Conservation (phyloP, 805 yeast genomes). For the Yamadazyma akitaensis region DNA sequence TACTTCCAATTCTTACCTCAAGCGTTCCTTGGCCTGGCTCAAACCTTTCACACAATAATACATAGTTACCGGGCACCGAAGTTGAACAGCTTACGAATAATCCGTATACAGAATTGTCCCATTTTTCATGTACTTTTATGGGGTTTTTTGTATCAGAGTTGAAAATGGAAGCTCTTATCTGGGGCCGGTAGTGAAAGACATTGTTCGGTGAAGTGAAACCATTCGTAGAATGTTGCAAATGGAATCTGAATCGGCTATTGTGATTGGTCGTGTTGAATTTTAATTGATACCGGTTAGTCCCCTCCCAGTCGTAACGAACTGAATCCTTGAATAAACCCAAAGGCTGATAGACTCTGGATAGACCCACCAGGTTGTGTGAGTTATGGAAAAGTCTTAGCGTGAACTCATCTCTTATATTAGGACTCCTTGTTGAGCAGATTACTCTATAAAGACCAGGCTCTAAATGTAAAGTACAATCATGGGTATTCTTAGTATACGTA, state of each 20-base stretch:
- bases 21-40: constrained; percentile 44
- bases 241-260: constrained; percentile 22
- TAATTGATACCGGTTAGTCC: constrained; percentile 37
- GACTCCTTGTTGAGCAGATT: constrained; percentile 45
- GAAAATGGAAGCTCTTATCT: constrained; percentile 45
- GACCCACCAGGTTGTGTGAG: neutral
- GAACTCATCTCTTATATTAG: constrained; percentile 26
- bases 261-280: constrained; percentile 21
- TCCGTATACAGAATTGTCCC: constrained; percentile 45
- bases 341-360: constrained; percentile 18
- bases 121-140: constrained; percentile 31
- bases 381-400: constrained; percentile 17
- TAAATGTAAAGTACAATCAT: constrained; percentile 18
- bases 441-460: constrained; percentile 41
- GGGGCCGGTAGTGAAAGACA: constrained; percentile 40
- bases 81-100: constrained; percentile 33
- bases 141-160: constrained; percentile 24
- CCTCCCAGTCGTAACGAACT: constrained; percentile 34
- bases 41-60: constrained; percentile 47
- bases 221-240: constrained; percentile 20
- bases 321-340: constrained; percentile 32
- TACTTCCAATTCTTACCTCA: constrained; percentile 35
- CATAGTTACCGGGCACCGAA: constrained; percentile 26
- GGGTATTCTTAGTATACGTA: constrained; percentile 28
- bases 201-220: constrained; percentile 11